Evolutionary conservation across 306 rosid species (phyloP).

Genomic region (Pachyrhizus erosus): DNA sequence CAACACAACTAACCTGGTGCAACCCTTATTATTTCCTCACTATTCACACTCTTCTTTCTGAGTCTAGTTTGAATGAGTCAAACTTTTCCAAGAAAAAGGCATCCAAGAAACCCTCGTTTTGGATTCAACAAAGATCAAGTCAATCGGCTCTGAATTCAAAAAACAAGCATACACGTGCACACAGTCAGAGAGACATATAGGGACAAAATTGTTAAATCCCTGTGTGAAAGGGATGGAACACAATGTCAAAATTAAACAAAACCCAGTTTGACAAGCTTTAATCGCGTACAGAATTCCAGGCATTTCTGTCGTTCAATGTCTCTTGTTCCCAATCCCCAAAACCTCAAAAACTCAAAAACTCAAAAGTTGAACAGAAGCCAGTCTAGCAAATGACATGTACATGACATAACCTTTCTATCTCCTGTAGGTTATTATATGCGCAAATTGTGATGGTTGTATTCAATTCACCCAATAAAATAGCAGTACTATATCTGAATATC

Average conservation of each 20-base stretch:
- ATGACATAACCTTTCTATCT: not conserved
- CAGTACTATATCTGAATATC: too few relatives aligned
- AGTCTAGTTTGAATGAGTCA: constrained; percentile 29
- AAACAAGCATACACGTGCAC: constrained; percentile 50
- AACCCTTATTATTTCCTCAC: not conserved
- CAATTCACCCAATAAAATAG: too few relatives aligned
- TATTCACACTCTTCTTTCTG: not conserved
- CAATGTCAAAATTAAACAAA: constrained; percentile 56
- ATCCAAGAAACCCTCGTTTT: constrained; percentile 20
- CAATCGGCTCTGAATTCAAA: constrained; percentile 35
- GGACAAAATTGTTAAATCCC: constrained; percentile 39
- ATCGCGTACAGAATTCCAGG: constrained; percentile 49
- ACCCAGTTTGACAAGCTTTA: constrained; percentile 43
- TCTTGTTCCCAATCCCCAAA: constrained; percentile 45
- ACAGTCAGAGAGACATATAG: constrained; percentile 42
- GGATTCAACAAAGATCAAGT: constrained; percentile 19
- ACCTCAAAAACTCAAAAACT: constrained; percentile 18
- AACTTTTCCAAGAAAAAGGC: constrained; percentile 1
- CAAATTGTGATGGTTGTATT: not conserved
- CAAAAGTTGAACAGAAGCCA: not conserved
- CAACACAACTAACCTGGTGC: not conserved
- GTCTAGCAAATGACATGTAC: not conserved
- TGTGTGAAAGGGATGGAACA: constrained; percentile 55
- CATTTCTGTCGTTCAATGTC: constrained; percentile 62
- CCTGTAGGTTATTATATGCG: not conserved